A percentile compares a stretch with the other conserved stretches of the same genome.
phyloP scores from a whole-genome alignment of 441 rosid genomes.

The Capsella rubella region DNA sequence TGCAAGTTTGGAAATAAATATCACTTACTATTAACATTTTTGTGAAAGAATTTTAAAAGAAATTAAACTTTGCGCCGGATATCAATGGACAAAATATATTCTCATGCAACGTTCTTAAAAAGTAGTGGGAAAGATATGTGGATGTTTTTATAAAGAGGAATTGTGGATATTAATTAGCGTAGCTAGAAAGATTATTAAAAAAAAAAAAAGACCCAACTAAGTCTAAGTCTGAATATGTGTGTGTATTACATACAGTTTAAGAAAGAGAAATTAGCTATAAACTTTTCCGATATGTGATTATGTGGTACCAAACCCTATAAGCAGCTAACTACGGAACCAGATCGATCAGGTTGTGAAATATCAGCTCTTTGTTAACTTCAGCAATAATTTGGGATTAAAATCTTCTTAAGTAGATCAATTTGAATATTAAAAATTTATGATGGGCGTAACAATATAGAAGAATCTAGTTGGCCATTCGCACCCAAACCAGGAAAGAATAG shows the following conservation, averaged over 20 bases:
- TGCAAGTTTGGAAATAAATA: no score
- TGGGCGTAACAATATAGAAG: conserved; percentile 6
- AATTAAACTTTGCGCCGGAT: no score
- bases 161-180: no score
- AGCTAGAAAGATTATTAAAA: neutral
- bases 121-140: no score
- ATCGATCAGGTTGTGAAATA: neutral
- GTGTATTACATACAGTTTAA: neutral
- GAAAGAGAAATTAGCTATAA: neutral
- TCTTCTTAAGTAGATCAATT: neutral
- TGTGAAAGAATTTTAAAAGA: no score
- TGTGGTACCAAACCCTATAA: neutral
- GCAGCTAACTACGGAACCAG: neutral
- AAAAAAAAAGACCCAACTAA: neutral
- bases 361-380: neutral
- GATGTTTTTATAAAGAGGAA: no score
- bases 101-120: no score
- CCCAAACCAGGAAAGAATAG: conserved; percentile 4
- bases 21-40: no score
- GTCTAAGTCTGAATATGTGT: no score
- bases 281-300: neutral
- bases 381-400: neutral
- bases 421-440: neutral
- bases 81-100: no score
- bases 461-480: conserved; percentile 30